These are phyloP conservation scores for Gnomoniopsis sp. DNA, from an alignment of 2,329 filamentous ascomycete genomes.

Conservation along the genomic window DNA sequence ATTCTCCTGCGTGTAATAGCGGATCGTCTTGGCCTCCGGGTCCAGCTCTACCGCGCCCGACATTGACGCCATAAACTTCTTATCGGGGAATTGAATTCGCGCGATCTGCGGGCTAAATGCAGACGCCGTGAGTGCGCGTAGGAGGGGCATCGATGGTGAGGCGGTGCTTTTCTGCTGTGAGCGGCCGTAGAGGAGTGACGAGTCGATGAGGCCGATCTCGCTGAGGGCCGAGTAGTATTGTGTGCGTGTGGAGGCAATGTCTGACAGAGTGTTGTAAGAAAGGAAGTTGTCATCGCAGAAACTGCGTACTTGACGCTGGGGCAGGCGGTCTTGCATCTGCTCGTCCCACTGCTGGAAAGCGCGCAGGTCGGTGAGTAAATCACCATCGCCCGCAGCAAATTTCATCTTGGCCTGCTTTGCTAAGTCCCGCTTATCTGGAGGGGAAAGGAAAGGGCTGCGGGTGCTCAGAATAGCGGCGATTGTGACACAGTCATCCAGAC, in stretches of 20 bases:
- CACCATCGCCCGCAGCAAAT: constrained; percentile 77
- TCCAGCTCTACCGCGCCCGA: constrained; percentile 90
- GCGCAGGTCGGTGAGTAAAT: constrained; percentile 80
- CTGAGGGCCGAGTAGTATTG: constrained; percentile 85
- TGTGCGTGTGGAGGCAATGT: constrained; percentile 80
- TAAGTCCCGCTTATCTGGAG: constrained; percentile 77
- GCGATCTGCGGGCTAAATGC: constrained; percentile 84
- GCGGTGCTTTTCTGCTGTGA: constrained; percentile 21
- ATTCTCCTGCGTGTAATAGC: constrained; percentile 84
- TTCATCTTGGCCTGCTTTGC: constrained; percentile 71
- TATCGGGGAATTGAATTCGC: constrained; percentile 88
- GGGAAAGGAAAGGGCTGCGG: constrained; percentile 80
- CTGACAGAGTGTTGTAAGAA: constrained; percentile 75
- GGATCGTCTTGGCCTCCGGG: constrained; percentile 86
- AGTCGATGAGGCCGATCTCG: constrained; percentile 74
- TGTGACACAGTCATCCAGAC: constrained; percentile 81
- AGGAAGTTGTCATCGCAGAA: constrained; percentile 89
- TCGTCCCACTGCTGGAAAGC: constrained; percentile 81
- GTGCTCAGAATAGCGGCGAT: constrained; percentile 92
- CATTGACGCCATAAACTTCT: constrained; percentile 86
- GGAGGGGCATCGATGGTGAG: constrained; percentile 42
- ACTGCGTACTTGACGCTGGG: constrained; percentile 60
- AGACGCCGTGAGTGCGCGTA: constrained; percentile 69
- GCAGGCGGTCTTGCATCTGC: constrained; percentile 55
- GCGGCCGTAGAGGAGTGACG: background rate